A percentile compares a stretch with the other conserved stretches of the same genome.
These are phyloP conservation scores for Fusarium xylarioides DNA, from an alignment of 2,329 filamentous ascomycete species.

Conservation along the genomic window DNA sequence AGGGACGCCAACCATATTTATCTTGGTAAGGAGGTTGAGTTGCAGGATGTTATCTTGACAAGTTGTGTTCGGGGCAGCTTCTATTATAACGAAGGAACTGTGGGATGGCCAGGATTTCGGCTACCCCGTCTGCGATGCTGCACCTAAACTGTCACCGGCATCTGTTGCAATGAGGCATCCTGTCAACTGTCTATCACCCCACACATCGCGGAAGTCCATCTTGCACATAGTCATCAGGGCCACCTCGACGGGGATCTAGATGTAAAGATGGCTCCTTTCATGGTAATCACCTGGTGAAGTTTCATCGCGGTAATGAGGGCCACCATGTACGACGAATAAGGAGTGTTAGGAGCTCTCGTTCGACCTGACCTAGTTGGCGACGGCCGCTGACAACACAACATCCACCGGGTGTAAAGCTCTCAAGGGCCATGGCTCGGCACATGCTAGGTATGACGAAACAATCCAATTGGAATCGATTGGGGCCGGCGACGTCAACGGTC, in stretches of 20 bases:
- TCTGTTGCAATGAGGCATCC: slow-evolving; percentile 30
- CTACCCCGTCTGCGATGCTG: slow-evolving; percentile 19
- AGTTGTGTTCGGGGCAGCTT: neutral
- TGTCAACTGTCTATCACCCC: slow-evolving; percentile 32
- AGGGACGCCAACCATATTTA: slow-evolving; percentile 68
- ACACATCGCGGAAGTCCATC: slow-evolving; percentile 31
- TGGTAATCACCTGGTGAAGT: slow-evolving; percentile 27
- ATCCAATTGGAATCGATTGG: slow-evolving; percentile 15
- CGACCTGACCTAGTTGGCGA: slow-evolving; percentile 22
- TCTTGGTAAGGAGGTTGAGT: neutral
- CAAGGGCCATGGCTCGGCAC: slow-evolving; percentile 21
- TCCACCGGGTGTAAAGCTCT: slow-evolving; percentile 30
- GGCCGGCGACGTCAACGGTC: neutral
- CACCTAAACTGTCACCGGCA: slow-evolving; percentile 34
- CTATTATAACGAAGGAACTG: neutral
- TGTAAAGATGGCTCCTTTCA: slow-evolving; percentile 24
- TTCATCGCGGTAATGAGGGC: slow-evolving; percentile 38
- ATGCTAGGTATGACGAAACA: slow-evolving; percentile 21
- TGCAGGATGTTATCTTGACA: neutral
- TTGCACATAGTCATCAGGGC: slow-evolving; percentile 7
- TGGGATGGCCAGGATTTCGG: slow-evolving; percentile 10
- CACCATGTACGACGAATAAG: slow-evolving; percentile 33
- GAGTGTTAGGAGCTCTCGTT: slow-evolving; percentile 12
- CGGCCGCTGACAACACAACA: slow-evolving; percentile 37
- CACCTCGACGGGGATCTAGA: slow-evolving; percentile 7